Conservation (phyloP, 805 yeast species). For the Cyberlindnera maclurae region DNA sequence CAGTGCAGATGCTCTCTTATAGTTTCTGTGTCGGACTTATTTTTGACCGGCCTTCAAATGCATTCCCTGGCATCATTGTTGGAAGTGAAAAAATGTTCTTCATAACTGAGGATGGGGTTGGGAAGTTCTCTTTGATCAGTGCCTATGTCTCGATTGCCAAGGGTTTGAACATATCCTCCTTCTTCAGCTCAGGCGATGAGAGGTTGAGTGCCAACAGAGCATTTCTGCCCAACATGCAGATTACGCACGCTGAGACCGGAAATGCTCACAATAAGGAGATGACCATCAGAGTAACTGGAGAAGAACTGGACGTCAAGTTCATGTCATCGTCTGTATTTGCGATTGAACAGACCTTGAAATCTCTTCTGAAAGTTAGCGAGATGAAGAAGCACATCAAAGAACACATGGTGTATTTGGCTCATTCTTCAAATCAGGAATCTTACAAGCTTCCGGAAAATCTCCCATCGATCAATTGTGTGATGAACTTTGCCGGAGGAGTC, state of each 20-base stretch:
- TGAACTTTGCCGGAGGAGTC: constrained; percentile 65
- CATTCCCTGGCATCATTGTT: constrained; percentile 62
- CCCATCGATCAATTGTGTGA: constrained; percentile 41
- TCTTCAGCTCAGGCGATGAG: constrained; percentile 42
- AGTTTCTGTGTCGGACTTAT: constrained; percentile 77
- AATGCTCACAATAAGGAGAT: constrained; percentile 29
- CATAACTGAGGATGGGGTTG: constrained; percentile 51
- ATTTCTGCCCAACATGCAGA: constrained; percentile 61
- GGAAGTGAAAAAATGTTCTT: constrained; percentile 75
- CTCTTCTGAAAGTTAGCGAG: constrained; percentile 38
- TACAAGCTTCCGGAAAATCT: constrained; percentile 19
- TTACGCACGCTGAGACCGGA: constrained; percentile 35
- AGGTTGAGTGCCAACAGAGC: constrained; percentile 49
- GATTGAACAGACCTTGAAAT: constrained; percentile 44
- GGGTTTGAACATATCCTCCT: constrained; percentile 44
- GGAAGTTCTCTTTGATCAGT: constrained; percentile 60
- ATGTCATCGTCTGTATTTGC: constrained; percentile 48
- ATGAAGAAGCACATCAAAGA: constrained; percentile 17
- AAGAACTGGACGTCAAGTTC: constrained; percentile 58
- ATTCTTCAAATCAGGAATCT: constrained; percentile 3
- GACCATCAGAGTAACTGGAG: constrained; percentile 53
- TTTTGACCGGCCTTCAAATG: constrained; percentile 37
- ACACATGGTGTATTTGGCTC: neutral
- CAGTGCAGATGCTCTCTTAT: constrained; percentile 53
- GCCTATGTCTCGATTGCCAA: constrained; percentile 69